Percentiles rank a stretch among this genome's conserved stretches.
Conservation (phyloP, 2,329 filamentous ascomycete genomes). For the Aspergillus pseudoterreus region DNA sequence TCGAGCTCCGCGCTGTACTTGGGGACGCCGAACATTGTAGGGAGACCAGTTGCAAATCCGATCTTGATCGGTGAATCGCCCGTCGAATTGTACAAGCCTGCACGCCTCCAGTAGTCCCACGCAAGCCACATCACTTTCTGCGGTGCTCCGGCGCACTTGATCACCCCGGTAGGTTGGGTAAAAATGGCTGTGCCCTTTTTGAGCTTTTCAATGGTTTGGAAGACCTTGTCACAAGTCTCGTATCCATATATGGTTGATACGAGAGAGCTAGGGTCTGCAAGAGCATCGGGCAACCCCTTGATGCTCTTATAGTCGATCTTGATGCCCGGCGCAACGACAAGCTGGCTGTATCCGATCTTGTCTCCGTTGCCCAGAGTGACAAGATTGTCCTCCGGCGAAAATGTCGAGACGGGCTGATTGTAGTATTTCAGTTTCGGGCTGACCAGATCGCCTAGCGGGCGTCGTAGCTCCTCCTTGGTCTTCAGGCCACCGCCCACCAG, state of each 20-base stretch:
- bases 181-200: slow-evolving; percentile 54
- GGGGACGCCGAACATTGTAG: slow-evolving; percentile 58
- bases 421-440: slow-evolving; percentile 62
- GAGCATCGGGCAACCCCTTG: slow-evolving; percentile 56
- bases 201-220: slow-evolving; percentile 47
- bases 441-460: slow-evolving; percentile 50
- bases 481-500: slow-evolving; percentile 65
- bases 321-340: slow-evolving; percentile 61
- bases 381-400: slow-evolving; percentile 55
- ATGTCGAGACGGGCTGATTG: slow-evolving; percentile 47
- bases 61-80: slow-evolving; percentile 48
- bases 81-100: slow-evolving; percentile 41
- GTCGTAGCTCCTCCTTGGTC: slow-evolving; percentile 55
- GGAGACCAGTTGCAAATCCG: slow-evolving; percentile 54
- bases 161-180: slow-evolving; percentile 55
- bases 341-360: slow-evolving; percentile 59
- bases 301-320: slow-evolving; percentile 50
- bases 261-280: slow-evolving; percentile 44
- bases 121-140: slow-evolving; percentile 63
- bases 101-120: slow-evolving; percentile 55
- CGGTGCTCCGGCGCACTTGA: slow-evolving; percentile 61
- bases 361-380: slow-evolving; percentile 55
- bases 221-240: slow-evolving; percentile 54
- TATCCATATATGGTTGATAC: slow-evolving; percentile 60
- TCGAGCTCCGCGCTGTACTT: slow-evolving; percentile 57